Evolutionary conservation across 352 stramenopile species (phyloP).

Genomic region (Pythium sp.): DNA sequence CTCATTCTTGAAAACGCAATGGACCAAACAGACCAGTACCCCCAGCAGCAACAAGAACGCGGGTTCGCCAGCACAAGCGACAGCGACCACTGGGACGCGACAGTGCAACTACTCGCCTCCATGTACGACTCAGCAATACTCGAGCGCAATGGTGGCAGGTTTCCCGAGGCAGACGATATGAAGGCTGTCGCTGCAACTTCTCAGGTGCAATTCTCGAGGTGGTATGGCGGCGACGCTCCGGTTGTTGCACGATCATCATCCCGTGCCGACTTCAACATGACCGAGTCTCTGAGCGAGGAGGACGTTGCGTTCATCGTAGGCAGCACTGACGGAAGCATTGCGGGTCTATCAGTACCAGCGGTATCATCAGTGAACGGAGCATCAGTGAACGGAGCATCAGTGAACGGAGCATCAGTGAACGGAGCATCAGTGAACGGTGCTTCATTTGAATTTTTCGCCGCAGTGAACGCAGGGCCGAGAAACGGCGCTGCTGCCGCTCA

Average conservation of each 20-base stretch:
- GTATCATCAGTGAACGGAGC: too few species aligned
- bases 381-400: too few species aligned
- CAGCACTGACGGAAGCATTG: neutral
- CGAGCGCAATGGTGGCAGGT: neutral
- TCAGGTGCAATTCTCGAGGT: neutral
- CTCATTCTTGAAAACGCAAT: slow-evolving; percentile 5
- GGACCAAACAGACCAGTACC: neutral
- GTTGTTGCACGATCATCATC: neutral
- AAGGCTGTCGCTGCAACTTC: neutral
- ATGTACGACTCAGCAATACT: neutral
- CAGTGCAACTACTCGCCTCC: slow-evolving; percentile 8
- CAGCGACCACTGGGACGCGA: slow-evolving; percentile 11
- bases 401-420: too few species aligned
- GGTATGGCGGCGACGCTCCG: neutral
- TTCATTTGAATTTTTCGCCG: neutral
- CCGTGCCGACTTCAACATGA: neutral
- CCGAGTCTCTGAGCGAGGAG: slow-evolving; percentile 2
- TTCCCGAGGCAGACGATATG: neutral
- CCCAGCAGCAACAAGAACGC: too few species aligned
- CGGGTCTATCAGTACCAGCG: neutral
- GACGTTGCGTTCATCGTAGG: neutral
- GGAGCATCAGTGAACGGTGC: neutral
- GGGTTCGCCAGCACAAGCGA: neutral
- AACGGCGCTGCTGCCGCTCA: neutral
- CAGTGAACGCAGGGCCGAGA: neutral